phyloP scores from a whole-genome alignment of 495 filamentous ascomycete species.

The Pyrenopolyporus hunteri region DNA sequence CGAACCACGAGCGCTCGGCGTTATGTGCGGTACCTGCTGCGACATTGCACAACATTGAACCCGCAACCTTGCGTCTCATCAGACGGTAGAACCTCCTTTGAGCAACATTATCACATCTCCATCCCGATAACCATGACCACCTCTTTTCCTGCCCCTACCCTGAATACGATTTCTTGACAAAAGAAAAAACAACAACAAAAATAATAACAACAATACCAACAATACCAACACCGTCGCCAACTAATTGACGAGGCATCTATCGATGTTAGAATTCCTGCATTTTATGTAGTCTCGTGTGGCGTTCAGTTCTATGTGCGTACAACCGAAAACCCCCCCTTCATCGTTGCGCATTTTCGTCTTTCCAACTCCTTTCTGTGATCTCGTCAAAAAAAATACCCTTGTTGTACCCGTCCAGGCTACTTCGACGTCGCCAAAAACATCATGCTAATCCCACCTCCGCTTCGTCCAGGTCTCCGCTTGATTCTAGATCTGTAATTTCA shows the following conservation, averaged over 20 bases:
- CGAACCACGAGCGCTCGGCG: slow-evolving; percentile 10
- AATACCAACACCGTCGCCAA: background rate
- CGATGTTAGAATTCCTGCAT: slow-evolving; percentile 16
- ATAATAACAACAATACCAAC: slow-evolving; percentile 3
- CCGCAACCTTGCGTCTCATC: slow-evolving; percentile 34
- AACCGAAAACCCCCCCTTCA: slow-evolving; percentile 7
- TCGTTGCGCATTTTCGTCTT: slow-evolving; percentile 28
- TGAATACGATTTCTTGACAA: slow-evolving; percentile 8
- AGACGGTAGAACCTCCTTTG: slow-evolving; percentile 37
- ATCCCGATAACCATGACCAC: slow-evolving; percentile 17
- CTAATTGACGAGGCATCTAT: background rate
- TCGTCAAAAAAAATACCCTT: slow-evolving; percentile 23
- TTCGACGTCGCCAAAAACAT: slow-evolving; percentile 3
- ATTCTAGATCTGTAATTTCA: slow-evolving; percentile 30
- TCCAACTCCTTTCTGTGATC: slow-evolving; percentile 24
- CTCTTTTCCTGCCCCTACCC: slow-evolving; percentile 10
- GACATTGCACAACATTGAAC: slow-evolving; percentile 19
- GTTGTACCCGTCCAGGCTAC: slow-evolving; percentile 5
- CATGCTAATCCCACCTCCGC: slow-evolving; percentile 30
- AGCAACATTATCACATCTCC: slow-evolving; percentile 34
- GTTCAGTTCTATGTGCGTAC: slow-evolving; percentile 35
- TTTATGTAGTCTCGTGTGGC: slow-evolving; percentile 29
- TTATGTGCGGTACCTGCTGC: slow-evolving; percentile 22
- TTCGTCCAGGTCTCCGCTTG: slow-evolving; percentile 38
- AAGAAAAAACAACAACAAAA: background rate